Percentiles rank a stretch among this genome's conserved stretches.
Conservation (phyloP, 1,139 yeast genomes). For the Suhomyces ambrosiae region DNA sequence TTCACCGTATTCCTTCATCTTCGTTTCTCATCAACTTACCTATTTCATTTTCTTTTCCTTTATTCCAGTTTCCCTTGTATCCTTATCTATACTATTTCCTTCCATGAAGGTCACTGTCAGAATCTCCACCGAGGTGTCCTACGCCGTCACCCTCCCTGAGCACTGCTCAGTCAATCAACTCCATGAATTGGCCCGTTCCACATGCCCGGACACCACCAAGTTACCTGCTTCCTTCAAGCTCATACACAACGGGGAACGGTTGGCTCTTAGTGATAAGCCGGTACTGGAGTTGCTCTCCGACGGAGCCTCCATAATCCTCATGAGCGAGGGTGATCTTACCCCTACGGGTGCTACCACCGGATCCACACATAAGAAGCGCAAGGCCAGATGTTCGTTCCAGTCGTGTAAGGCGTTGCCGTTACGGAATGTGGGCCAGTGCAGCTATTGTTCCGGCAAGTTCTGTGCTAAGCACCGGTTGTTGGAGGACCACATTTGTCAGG, state of each 20-base stretch:
- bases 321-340: constrained; percentile 38
- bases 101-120: constrained; percentile 45
- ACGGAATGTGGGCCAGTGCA: constrained; percentile 87
- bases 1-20: no score
- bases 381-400: constrained; percentile 63
- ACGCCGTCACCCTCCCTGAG: constrained; percentile 49
- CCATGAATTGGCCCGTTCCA: constrained; percentile 45
- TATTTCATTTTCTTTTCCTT: neutral
- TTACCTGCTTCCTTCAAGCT: constrained; percentile 49
- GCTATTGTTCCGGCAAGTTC: constrained; percentile 81
- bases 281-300: constrained; percentile 26
- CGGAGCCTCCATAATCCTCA: constrained; percentile 44
- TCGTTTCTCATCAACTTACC: neutral
- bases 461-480: constrained; percentile 86
- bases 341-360: constrained; percentile 24
- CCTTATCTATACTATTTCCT: no score
- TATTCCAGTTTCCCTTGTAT: no score
- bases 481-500: constrained; percentile 82
- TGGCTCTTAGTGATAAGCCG: constrained; percentile 35
- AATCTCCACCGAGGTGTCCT: constrained; percentile 45
- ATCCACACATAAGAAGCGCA: constrained; percentile 50
- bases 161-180: constrained; percentile 54
- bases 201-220: constrained; percentile 36
- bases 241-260: constrained; percentile 53
- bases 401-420: constrained; percentile 68